A percentile compares a stretch with the other conserved stretches of the same genome.
phyloP scores from a whole-genome alignment of 345 rosid genomes.

The Psidium guajava region DNA sequence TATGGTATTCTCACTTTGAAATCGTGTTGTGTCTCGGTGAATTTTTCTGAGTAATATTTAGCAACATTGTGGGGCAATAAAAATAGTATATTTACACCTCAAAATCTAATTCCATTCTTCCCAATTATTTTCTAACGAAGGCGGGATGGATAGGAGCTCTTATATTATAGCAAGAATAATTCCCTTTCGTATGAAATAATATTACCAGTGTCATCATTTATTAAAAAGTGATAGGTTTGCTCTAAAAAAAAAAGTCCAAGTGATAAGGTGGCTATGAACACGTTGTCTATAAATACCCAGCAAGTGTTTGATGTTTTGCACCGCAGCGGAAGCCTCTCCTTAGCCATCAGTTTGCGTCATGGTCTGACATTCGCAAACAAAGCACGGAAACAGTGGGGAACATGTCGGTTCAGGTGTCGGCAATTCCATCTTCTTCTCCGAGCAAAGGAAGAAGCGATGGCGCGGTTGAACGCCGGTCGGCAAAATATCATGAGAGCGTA shows the following conservation, averaged over 20 bases:
- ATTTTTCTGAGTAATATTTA: no score
- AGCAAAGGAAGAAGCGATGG: not conserved
- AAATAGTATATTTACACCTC: no score
- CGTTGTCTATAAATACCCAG: not conserved
- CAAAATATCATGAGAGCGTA: slow-evolving; percentile 2
- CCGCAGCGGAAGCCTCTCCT: no score
- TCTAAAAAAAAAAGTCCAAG: not conserved
- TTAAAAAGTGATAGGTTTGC: not conserved
- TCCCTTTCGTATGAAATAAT: not conserved
- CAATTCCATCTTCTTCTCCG: not conserved
- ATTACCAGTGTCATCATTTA: not conserved
- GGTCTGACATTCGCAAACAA: not conserved
- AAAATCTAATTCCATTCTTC: no score
- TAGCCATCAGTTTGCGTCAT: not conserved
- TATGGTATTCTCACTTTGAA: no score
- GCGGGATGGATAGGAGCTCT: not conserved
- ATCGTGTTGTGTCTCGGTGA: no score
- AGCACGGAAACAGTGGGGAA: not conserved
- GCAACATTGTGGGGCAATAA: no score
- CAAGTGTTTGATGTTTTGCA: not conserved
- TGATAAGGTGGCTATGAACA: not conserved
- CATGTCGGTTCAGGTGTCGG: not conserved
- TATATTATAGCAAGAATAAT: not conserved
- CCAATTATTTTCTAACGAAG: no score
- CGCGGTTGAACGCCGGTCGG: not conserved